Evolutionary conservation across 495 filamentous ascomycete species (phyloP), one percentile per base, ranked within the genome.

Genomic region (Trichoderma gamsii): DNA sequence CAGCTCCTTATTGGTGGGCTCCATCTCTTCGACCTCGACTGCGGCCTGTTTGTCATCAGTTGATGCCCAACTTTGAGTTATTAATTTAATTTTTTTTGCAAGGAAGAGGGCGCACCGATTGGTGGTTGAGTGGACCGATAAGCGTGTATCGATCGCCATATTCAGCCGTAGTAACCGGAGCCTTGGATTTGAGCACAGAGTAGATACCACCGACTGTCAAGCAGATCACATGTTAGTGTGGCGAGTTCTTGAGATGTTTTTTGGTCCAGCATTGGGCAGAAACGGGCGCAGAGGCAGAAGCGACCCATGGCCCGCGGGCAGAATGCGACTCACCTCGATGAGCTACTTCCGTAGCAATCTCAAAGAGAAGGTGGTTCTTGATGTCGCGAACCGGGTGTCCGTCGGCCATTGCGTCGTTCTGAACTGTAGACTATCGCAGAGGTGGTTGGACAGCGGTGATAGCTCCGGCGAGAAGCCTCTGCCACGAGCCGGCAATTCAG

Each of bases 131-230:
- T 64, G 95, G 95, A 7, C 95, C 95, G 77, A 99, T 93, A 64
- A 99, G 84, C 51, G 92, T 96, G 80, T 99, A 99, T 68, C 92
- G 87, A 67, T 97, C 92, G 73, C 95, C 96, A 94, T 98, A 99
- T 78, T 99, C 95, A 21, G 92, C 92, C 0, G 95, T 97, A 35
- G 95, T 99, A 64, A 99, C 94, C 11, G 95, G 93, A 23, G 95
- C 94, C 78, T 99, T 99, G 66, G 95, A 99, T 80, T 99, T 99
- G 75, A 99, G 87, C 66, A 99, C 95, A 16, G 94, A 97, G 82
- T 99, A 99, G 80, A 99, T 99, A 70, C 95, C 95, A 74, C 95
- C 95, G 68, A 99, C 95, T 94, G 69, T 44, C 66, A n/a, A 41
- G 27, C 21, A 41, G 49, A 12, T 43, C 16, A 35, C 70, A 63